A percentile compares a stretch with the other conserved stretches of the same genome.
phyloP scores from a whole-genome alignment of 1,284 basidiomycete genomes.

The Caloboletus firmus region DNA sequence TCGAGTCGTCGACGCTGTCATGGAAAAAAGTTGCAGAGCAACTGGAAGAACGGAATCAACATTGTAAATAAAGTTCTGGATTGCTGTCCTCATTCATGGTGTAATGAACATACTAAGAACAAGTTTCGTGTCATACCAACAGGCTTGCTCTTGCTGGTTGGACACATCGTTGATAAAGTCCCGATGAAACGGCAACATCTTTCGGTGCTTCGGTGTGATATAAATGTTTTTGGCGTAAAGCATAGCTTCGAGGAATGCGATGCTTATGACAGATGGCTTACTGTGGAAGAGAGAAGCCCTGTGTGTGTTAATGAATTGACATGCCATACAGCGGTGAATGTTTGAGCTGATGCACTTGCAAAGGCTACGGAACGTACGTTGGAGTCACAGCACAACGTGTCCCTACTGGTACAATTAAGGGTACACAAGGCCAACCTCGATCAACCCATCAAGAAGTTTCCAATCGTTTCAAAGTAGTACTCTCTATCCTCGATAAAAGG shows the following conservation, averaged over 20 bases:
- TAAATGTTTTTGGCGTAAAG: background rate
- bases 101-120: slow-evolving; percentile 1
- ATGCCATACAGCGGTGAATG: too few relatives aligned
- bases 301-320: too few relatives aligned
- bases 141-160: too few relatives aligned
- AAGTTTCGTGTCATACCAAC: background rate
- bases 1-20: slow-evolving; percentile 77
- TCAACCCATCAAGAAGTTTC: slow-evolving; percentile 13
- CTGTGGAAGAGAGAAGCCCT: too few relatives aligned
- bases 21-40: slow-evolving; percentile 63
- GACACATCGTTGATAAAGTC: background rate
- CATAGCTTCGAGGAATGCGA: too few relatives aligned
- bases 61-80: background rate
- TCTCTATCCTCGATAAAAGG: slow-evolving; percentile 36
- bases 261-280: too few relatives aligned
- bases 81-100: background rate
- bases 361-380: too few relatives aligned
- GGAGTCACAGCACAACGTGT: too few relatives aligned
- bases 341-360: background rate
- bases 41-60: slow-evolving; percentile 19
- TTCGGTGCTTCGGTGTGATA: too few relatives aligned
- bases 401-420: too few relatives aligned
- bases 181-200: too few relatives aligned
- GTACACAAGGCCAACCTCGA: slow-evolving; percentile 4
- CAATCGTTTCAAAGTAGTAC: slow-evolving; percentile 20